Evolutionary conservation across 345 rosid species (phyloP).

Genomic region (Streptanthus diversifolius): DNA sequence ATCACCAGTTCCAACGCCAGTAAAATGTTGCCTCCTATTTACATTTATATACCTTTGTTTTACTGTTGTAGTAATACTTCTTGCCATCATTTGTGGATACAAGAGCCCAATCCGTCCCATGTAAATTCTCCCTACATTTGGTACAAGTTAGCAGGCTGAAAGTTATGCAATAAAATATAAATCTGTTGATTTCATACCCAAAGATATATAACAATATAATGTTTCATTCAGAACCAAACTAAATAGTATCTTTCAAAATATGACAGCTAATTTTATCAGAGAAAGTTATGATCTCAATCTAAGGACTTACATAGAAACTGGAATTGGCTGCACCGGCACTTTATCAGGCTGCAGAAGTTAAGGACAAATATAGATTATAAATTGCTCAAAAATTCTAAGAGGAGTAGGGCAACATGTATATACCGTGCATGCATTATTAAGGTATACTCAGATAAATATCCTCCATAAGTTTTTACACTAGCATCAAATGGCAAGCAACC

Average conservation of each 20-base stretch:
- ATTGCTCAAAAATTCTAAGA: background rate
- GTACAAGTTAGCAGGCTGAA: conserved; percentile 13
- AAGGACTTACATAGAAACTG: conserved; percentile 77
- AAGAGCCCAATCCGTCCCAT: conserved; percentile 84
- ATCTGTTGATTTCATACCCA: conserved; percentile 1
- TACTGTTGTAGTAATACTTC: conserved; percentile 84
- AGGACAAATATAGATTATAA: conserved; percentile 17
- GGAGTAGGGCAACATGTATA: background rate
- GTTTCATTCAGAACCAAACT: background rate
- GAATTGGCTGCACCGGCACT: conserved; percentile 64
- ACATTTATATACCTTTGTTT: conserved; percentile 61
- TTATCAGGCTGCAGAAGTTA: conserved; percentile 62
- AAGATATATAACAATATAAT: background rate
- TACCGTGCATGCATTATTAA: background rate
- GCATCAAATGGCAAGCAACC: conserved; percentile 13
- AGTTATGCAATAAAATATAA: background rate
- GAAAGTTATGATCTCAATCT: conserved; percentile 1
- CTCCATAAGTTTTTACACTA: conserved; percentile 13
- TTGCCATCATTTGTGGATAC: conserved; percentile 86
- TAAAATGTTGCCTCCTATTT: background rate
- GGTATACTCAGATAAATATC: conserved; percentile 1
- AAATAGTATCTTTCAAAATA: background rate
- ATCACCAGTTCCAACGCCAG: background rate
- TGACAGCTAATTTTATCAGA: background rate
- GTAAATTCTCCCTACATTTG: conserved; percentile 64